Evolutionary conservation across 495 filamentous ascomycete species (phyloP).

Genomic region (Glutinoglossum americanum): DNA sequence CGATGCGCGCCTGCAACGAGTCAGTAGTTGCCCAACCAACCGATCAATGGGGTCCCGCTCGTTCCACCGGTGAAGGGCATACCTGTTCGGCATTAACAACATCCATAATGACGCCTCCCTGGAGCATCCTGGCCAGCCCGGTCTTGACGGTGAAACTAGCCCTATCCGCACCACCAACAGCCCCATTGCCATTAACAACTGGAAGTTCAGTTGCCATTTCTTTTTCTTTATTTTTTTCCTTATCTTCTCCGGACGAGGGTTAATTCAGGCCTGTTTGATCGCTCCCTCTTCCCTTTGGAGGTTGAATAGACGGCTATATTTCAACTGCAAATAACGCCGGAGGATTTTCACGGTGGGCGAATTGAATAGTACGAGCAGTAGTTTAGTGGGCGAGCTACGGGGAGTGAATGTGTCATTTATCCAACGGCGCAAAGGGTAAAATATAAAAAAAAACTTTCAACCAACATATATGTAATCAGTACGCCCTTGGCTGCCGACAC

Average conservation of each 20-base stretch:
- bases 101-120: conserved; percentile 99
- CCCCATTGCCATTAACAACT: conserved; percentile 16
- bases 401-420: neutral
- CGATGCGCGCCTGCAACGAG: conserved; percentile 52
- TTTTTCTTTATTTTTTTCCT: neutral
- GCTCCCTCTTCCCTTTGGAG: neutral
- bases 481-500: neutral
- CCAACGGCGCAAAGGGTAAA: neutral
- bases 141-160: conserved; percentile 59
- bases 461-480: conserved; percentile 13
- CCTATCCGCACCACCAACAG: conserved; percentile 17
- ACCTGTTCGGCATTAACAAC: conserved; percentile 86
- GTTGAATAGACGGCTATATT: too few species aligned
- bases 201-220: conserved; percentile 19
- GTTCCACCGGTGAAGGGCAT: conserved; percentile 10
- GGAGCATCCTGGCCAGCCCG: conserved; percentile 88
- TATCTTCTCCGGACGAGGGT: neutral
- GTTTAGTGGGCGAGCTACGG: too few species aligned
- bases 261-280: neutral
- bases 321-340: too few species aligned
- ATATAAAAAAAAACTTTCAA: conserved; percentile 4
- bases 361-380: too few species aligned
- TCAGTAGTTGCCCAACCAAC: neutral
- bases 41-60: too few species aligned
- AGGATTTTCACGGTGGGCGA: too few species aligned